Conservation (phyloP, 2,329 filamentous ascomycete species). For the Arthrobotrys pseudoclavata region DNA sequence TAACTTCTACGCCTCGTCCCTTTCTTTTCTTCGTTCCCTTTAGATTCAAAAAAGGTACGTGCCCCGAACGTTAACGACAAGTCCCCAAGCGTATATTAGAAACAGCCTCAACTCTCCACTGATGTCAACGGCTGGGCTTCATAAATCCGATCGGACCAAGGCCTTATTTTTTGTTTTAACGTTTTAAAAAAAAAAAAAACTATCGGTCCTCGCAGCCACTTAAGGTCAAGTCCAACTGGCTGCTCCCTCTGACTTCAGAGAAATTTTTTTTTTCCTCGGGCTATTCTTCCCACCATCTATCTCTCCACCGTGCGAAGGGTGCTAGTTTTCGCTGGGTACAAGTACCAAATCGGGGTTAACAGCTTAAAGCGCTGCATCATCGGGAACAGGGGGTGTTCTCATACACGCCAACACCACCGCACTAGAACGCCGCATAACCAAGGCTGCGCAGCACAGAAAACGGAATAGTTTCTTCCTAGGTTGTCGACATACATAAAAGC, state of each 20-base stretch:
- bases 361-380: constrained; percentile 28
- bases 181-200: constrained; percentile 30
- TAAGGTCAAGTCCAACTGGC: constrained; percentile 13
- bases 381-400: constrained; percentile 38
- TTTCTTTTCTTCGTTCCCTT: constrained; percentile 9
- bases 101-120: constrained; percentile 23
- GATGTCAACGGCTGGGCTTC: constrained; percentile 41
- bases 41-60: constrained; percentile 22
- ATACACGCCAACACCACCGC: constrained; percentile 45
- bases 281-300: constrained; percentile 14
- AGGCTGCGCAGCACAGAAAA: constrained; percentile 34
- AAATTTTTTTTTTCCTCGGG: constrained; percentile 16
- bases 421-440: constrained; percentile 29
- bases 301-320: constrained; percentile 42
- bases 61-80: not conserved
- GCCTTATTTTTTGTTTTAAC: constrained; percentile 13
- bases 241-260: constrained; percentile 25
- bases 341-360: constrained; percentile 39
- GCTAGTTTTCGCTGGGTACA: constrained; percentile 29
- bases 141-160: constrained; percentile 31
- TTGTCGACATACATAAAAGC: constrained; percentile 41
- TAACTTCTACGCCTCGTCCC: constrained; percentile 3
- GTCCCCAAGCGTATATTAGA: constrained; percentile 28
- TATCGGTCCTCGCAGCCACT: constrained; percentile 5
- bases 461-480: constrained; percentile 7